A percentile compares a stretch with the other conserved stretches of the same genome.
Conservation (phyloP, 2,329 filamentous ascomycete species). For the Pseudocercospora vitis region DNA sequence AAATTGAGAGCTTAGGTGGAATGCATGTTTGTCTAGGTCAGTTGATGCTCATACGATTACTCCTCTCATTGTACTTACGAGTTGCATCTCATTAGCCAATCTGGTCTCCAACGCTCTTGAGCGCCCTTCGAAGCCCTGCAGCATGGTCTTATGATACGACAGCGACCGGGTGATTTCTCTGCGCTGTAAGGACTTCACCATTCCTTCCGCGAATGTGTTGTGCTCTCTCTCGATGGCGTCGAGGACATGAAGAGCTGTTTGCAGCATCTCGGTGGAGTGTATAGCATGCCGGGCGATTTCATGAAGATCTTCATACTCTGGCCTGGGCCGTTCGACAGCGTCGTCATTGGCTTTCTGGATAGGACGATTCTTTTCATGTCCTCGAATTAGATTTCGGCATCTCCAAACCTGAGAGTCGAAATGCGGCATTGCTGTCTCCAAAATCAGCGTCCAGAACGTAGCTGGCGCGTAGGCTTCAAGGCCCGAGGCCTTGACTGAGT, state of each 20-base stretch:
- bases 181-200: neutral
- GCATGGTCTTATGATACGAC: constrained; percentile 3
- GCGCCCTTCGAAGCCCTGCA: constrained; percentile 9
- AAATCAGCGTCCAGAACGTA: neutral
- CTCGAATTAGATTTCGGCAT: constrained; percentile 5
- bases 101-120: constrained; percentile 1
- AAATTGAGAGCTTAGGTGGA: constrained; percentile 6
- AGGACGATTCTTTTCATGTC: constrained; percentile 5
- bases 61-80: neutral
- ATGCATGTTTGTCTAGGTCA: neutral
- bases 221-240: neutral
- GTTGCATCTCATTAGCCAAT: constrained; percentile 10
- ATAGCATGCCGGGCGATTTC: constrained; percentile 8
- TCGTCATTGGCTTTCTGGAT: neutral
- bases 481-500: neutral
- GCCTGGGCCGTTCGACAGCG: neutral
- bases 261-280: constrained; percentile 8
- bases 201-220: neutral
- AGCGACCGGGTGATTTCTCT: neutral
- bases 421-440: neutral
- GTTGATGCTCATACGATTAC: neutral
- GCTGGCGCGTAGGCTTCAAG: neutral
- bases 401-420: constrained; percentile 9
- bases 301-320: constrained; percentile 8
- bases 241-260: constrained; percentile 3